Evolutionary conservation across 768 basidiomycete species (phyloP).

Genomic region (Candolleomyces aberdarensis): DNA sequence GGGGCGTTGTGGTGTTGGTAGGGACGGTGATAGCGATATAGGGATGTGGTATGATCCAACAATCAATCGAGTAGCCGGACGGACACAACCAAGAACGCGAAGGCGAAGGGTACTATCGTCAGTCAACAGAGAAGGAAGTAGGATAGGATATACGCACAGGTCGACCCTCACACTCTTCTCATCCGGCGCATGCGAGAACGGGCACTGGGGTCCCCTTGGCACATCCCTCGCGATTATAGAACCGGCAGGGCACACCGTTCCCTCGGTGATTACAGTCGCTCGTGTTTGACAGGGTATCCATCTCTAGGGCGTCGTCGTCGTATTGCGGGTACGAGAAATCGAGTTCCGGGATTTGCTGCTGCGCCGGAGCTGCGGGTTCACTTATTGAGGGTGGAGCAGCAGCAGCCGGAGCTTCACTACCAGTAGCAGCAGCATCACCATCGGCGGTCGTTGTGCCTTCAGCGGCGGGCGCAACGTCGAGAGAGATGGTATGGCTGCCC

Average conservation of each 20-base stretch:
- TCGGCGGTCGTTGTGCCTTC: not conserved
- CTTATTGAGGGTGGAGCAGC: not conserved
- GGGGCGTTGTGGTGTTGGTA: no score
- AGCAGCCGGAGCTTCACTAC: not conserved
- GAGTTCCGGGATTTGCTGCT: slow-evolving; percentile 8
- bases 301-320: slow-evolving; percentile 25
- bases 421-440: slow-evolving; percentile 2
- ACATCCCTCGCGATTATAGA: slow-evolving; percentile 51
- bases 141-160: slow-evolving; percentile 30
- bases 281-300: slow-evolving; percentile 45
- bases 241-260: slow-evolving; percentile 45
- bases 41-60: no score
- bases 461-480: not conserved
- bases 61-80: not conserved
- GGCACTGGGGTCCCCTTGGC: slow-evolving; percentile 34
- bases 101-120: no score
- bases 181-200: slow-evolving; percentile 51
- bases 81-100: not conserved
- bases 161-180: slow-evolving; percentile 46
- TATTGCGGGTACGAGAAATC: slow-evolving; percentile 17
- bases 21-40: no score
- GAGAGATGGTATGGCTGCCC: slow-evolving; percentile 8
- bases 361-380: no score
- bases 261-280: slow-evolving; percentile 49
- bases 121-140: not conserved